Percentiles rank a stretch among this genome's conserved stretches.
Conservation (phyloP, 2,329 filamentous ascomycete species). For the Sordariomycetes sp. region DNA sequence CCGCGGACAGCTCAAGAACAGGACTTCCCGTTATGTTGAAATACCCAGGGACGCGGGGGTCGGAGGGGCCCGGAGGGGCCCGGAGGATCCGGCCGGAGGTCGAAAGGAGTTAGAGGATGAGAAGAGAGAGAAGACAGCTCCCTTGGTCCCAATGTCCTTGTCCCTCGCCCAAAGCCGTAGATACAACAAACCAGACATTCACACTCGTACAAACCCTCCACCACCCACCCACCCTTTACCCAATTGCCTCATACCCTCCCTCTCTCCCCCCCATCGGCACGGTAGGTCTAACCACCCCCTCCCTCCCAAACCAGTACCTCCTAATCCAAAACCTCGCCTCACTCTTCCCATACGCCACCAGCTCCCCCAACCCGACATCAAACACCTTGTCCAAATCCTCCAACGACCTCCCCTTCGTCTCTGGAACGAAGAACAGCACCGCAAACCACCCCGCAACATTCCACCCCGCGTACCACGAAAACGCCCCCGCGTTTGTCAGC, state of each 20-base stretch:
- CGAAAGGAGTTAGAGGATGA: too few species aligned
- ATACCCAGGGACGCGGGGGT: too few species aligned
- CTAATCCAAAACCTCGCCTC: background rate
- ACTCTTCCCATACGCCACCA: background rate
- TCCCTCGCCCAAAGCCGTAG: background rate
- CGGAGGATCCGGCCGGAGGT: too few species aligned
- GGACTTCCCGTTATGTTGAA: too few species aligned
- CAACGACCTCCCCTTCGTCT: constrained; percentile 29
- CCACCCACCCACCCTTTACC: background rate
- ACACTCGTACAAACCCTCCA: background rate
- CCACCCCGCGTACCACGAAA: constrained; percentile 34
- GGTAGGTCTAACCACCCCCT: background rate
- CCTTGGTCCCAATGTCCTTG: too few species aligned
- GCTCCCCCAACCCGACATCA: constrained; percentile 7
- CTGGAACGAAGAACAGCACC: constrained; percentile 25
- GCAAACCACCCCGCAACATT: constrained; percentile 30
- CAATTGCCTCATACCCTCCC: background rate
- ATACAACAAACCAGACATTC: background rate
- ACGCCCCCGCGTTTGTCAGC: constrained; percentile 31
- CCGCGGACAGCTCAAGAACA: too few species aligned
- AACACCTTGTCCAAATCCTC: constrained; percentile 27
- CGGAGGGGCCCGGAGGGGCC: too few species aligned
- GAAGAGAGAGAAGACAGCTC: too few species aligned
- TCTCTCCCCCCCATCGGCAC: background rate
- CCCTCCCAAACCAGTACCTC: background rate